These are phyloP conservation scores for Omphalotus guepiniiformis DNA, from an alignment of 768 basidiomycete species.

Conservation along the genomic window DNA sequence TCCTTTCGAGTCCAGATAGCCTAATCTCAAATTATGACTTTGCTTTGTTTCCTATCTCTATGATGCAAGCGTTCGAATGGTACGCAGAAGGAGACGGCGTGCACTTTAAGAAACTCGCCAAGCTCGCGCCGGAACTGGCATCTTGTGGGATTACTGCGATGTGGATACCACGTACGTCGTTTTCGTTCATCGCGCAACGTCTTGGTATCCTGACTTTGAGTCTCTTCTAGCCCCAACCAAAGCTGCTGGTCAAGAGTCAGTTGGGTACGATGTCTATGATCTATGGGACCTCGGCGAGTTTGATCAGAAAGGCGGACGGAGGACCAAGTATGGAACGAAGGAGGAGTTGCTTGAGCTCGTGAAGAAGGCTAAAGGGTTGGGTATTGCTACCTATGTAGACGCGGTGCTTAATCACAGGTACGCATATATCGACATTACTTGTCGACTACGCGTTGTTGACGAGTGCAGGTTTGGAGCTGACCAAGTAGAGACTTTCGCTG, in stretches of 20 bases:
- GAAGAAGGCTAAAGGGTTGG: constrained; percentile 43
- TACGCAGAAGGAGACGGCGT: constrained; percentile 18
- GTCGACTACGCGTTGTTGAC: constrained; percentile 7
- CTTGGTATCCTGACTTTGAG: neutral
- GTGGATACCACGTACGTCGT: constrained; percentile 22
- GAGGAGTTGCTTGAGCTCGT: constrained; percentile 53
- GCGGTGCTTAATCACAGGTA: constrained; percentile 56
- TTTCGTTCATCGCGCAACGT: neutral
- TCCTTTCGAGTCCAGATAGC: neutral
- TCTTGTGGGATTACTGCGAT: constrained; percentile 19
- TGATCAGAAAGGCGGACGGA: constrained; percentile 45
- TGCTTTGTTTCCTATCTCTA: neutral
- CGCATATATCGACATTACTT: constrained; percentile 17
- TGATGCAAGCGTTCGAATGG: constrained; percentile 23
- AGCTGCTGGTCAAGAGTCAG: constrained; percentile 18
- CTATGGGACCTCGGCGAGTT: constrained; percentile 64
- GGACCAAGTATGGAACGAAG: constrained; percentile 69
- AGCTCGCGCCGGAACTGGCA: constrained; percentile 14
- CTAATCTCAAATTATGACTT: neutral
- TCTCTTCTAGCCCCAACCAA: constrained; percentile 19
- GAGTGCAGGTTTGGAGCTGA: constrained; percentile 56
- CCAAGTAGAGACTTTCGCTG: constrained; percentile 50
- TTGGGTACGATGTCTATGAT: constrained; percentile 23
- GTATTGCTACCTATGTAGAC: constrained; percentile 56
- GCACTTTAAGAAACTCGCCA: constrained; percentile 18